Evolutionary conservation across 108 stramenopile genomes (phyloP).

Genomic region (Mediolabrus comicus): DNA sequence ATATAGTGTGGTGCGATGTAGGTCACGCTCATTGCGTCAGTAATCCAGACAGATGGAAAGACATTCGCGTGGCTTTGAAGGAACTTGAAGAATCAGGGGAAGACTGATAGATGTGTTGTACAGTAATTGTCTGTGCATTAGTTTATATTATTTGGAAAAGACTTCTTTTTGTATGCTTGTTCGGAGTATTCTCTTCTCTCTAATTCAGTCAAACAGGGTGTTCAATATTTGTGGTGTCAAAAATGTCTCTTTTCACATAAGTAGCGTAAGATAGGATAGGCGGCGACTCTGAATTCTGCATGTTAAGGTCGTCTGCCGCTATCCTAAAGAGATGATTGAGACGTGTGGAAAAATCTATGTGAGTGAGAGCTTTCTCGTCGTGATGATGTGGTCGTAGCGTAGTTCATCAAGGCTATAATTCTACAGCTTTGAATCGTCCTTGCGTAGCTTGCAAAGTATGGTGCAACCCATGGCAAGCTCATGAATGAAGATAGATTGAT

Average conservation of each 20-base stretch:
- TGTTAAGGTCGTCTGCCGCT: not conserved
- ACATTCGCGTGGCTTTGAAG: slow-evolving; percentile 23
- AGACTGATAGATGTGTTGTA: not conserved
- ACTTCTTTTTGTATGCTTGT: not conserved
- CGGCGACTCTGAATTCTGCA: not conserved
- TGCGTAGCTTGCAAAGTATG: slow-evolving; percentile 36
- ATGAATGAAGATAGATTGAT: slow-evolving; percentile 36
- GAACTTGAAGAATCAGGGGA: slow-evolving; percentile 3
- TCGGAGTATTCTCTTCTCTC: not conserved
- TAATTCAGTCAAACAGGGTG: not conserved
- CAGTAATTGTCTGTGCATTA: not conserved
- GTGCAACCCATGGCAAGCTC: slow-evolving; percentile 44
- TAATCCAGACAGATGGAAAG: slow-evolving; percentile 33
- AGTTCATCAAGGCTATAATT: not conserved
- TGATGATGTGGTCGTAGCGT: not conserved
- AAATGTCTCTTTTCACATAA: not conserved
- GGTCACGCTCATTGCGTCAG: slow-evolving; percentile 46
- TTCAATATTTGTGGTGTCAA: not conserved
- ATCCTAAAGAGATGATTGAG: not conserved
- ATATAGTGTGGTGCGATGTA: slow-evolving; percentile 40
- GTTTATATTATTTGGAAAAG: not conserved
- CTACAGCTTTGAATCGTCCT: slow-evolving; percentile 9
- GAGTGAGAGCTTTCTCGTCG: not conserved
- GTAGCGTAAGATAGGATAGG: not conserved
- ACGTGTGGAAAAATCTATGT: not conserved